Base-by-base conservation (phyloP, 306 rosid genomes). In the Prosopis cineraria region DNA sequence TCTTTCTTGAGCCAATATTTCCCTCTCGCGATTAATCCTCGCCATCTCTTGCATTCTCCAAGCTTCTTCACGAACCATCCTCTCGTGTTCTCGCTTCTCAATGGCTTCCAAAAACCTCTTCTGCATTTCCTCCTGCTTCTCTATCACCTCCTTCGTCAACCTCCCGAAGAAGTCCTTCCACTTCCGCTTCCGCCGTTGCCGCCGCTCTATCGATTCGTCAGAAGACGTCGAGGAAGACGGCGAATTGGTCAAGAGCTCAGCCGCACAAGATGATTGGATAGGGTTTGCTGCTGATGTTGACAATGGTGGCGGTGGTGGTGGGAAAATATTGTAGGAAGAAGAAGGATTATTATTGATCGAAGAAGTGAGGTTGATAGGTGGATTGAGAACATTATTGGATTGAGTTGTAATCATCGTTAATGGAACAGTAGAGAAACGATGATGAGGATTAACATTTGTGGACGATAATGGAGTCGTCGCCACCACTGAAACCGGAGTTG, bases 151-250 rank as follows among this genome's bases (percentile, higher is more conserved):
- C 85, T 85, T 89, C 84, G 90, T 90, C 27, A 95, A 73, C 37
- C 84, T 88, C 80, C 83, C 87, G 22, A 95, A 93, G 88, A 95
- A 95, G 75, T 90, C 91, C 78, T 87, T 88, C 99, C 98, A 95
- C 37, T 95, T 91, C 25, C 98, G 84, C 84, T 95, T 93, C 79
- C 88, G 78, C 84, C 80, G 88, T 7, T 93, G 78, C 47, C 84
- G 63, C 56, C 86, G 84, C 12, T 90, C 79, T 10, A 79, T 86
- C 5, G 89, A 86, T 5, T 90, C 93, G 0, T 93, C 98, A 0
- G 98, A 90, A 0, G 96, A 89, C 0, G 94, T 89, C 0, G 98
- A 91, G 8, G 97, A 95, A 4, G 97, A 85, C 2, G 85, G 87
- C 0, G 93, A 91, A 76, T 85, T 86, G 16, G 94, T 88, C 2